Base-by-base conservation (phyloP, 192 early-diverging fungal species). In the Rhizophlyctis rosea region DNA sequence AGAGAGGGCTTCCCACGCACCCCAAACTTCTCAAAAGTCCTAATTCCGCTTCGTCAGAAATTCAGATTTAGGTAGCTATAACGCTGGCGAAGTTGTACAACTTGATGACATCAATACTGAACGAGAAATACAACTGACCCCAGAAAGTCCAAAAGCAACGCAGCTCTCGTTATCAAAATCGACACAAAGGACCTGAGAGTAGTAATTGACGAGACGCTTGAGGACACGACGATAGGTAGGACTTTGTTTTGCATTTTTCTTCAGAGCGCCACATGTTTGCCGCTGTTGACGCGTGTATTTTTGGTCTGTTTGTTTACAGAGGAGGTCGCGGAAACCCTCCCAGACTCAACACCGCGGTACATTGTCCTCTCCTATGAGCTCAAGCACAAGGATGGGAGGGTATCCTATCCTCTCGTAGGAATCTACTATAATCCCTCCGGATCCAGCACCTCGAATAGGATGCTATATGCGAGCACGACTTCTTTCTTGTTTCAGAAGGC, bases 401-500 rank as follows among this genome's bases (percentile, higher is more conserved):
- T 83, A 16, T 86, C 82, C 5, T 92, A 82, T 39, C 92, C 92
- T 0, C 71, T 94, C 24, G 78, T 90, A 2, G 69, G 62, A 18
- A 51, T 75, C 28, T 74, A 74, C 55, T 74, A 74, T 30, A 71
- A 71, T 34, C 59, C 59, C 21, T 59, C 27, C 5, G 71, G 61
- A 2, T 49, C 70, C 3, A 67, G 51, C 29, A 52, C 61, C 11
- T 39, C 58, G 32, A 69, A 76, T 50, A 56, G 67, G 5, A 76
- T 76, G 75, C 61, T 72, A n/a, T 76, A 76, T 35, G 70, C 75
- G 21, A 54, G 47, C 34, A 65, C 75, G 24, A 48, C 32, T 13
- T 28, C 47, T 33, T 51, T 36, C 23, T 34, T 72, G 31, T 77
- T 69, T 51, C 51, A 62, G 34, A 16, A 74, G 54, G 75, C 76